Base-by-base conservation (phyloP, 2,329 filamentous ascomycete species). In the Penicillium griseofulvum region DNA sequence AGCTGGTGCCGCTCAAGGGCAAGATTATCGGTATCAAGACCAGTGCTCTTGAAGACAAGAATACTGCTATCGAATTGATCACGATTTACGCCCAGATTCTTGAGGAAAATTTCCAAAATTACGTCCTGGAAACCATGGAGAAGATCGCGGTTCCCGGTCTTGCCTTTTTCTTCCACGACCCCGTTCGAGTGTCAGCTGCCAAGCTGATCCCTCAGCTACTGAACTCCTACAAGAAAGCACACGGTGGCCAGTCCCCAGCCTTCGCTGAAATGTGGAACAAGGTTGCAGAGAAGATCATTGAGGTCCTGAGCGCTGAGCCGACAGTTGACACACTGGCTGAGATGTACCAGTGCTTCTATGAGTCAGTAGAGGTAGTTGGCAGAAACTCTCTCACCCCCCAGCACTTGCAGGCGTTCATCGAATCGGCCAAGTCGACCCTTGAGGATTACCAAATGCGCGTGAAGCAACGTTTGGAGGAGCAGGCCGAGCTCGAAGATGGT, bases 261-360 rank as follows among this genome's bases (percentile, higher is more conserved):
- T 85, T 97, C 52, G 82, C 80, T n/a, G 83, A 85, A 41, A 83
- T 99, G 46, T 99, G 94, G 94, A 83, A 82, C 58, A 86, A 83
- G 52, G 95, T 92, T 4, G 87, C 94, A 10, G 89, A 90, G 66
- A 97, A 96, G 77, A 83, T 97, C 34, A 85, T 99, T 11, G 94
- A 97, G 73, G 92, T 97, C 1, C 82, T 99, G 37, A 90, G 88
- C 58, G 92, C 92, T 0, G 94, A 99, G 77, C 93, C 94, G 19
- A 91, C 92, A 1, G 92, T 99, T 56, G 94, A 99, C 67, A 96
- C 94, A 0, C 83, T 99, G 44, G 93, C 94, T 1, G 94, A 97
- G 76, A 97, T 99, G 91, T 99, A 97, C 76, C 93, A 97, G 75
- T 99, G 94, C 79, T 99, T 99, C 80, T 99, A 99, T 74, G 94